Base-by-base conservation (phyloP, 768 basidiomycete genomes). In the Leccinum subtestaceum region DNA sequence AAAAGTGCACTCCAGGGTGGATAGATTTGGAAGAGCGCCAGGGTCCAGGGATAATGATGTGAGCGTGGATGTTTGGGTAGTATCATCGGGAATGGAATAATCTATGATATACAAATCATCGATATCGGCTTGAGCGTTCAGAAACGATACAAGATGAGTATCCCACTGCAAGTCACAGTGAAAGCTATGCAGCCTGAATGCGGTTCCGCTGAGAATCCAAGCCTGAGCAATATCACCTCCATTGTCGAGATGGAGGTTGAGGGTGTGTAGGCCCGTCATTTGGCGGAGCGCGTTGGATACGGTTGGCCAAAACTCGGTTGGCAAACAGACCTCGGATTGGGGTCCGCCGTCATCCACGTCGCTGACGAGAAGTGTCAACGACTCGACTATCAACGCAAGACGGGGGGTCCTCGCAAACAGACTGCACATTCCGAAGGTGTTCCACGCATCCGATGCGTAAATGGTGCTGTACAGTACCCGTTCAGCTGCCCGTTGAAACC, bases 91-190 rank as follows among this genome's bases (percentile, higher is more conserved):
- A 61, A 63, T 60, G 12, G 62, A 62, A 62, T 72, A 78, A 63
- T 79, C 78, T 48, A 67, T 59, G 60, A 75, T 70, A 60, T 75
- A 76, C 17, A 69, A 60, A 64, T 68, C 63, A n/a, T 67, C 27
- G 50, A 71, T 60, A 55, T 63, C 63, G 43, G 67, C 32, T 34
- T 71, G 69, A n/a, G 50, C 54, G 47, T 60, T 75, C 55, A 65
- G 59, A 55, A 67, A 72, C 34, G 74, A 67, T 46, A 82, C 74
- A 32, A 89, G 82, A 60, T 79, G 65, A 15, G 61, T 58, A 64
- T 87, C 85, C 87, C 87, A 89, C 60, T 80, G 77, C 46, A 89
- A 76, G 67, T 88, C 87, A 66, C 85, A 87, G 62, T 84, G 82
- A 59, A 89, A 85, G 17, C 75, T 77, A 34, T 73, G 78, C n/a